Evolutionary conservation across 129 eudicot species (phyloP).

Genomic region (Arctium lappa): DNA sequence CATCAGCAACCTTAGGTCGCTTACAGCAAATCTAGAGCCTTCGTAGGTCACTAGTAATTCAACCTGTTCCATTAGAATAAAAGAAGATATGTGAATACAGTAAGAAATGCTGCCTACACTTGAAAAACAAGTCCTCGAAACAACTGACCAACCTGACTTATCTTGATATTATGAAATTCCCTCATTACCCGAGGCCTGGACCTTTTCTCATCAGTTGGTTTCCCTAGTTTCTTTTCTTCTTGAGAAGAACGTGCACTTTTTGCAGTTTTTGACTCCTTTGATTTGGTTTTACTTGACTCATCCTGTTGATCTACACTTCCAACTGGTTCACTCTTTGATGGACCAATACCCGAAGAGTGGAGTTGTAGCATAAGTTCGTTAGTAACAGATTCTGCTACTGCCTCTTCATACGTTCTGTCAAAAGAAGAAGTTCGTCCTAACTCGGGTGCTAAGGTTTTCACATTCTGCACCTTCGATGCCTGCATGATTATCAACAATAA

Average conservation of each 20-base stretch:
- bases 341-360: conserved; percentile 51
- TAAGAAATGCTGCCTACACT: not conserved
- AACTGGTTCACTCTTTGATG: conserved; percentile 44
- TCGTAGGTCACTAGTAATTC: conserved; percentile 88
- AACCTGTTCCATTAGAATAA: conserved; percentile 49
- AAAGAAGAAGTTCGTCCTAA: conserved; percentile 80
- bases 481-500: conserved; percentile 25
- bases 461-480: conserved; percentile 60
- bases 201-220: conserved; percentile 68
- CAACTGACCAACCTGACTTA: conserved; percentile 76
- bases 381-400: conserved; percentile 85
- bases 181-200: conserved; percentile 80
- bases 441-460: conserved; percentile 53
- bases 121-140: not conserved
- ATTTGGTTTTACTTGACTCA: conserved; percentile 45
- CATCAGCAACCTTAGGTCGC: conserved; percentile 89
- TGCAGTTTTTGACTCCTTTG: conserved; percentile 50
- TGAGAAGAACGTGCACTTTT: conserved; percentile 87
- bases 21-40: conserved; percentile 94
- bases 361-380: conserved; percentile 74
- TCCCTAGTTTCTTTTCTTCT: conserved; percentile 77
- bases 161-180: conserved; percentile 94
- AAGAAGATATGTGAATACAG: not conserved
- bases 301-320: conserved; percentile 58
- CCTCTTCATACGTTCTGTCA: conserved; percentile 91